These are phyloP conservation scores for Diaporthe ilicicola DNA, from an alignment of 2,329 filamentous ascomycete species.

Conservation along the genomic window DNA sequence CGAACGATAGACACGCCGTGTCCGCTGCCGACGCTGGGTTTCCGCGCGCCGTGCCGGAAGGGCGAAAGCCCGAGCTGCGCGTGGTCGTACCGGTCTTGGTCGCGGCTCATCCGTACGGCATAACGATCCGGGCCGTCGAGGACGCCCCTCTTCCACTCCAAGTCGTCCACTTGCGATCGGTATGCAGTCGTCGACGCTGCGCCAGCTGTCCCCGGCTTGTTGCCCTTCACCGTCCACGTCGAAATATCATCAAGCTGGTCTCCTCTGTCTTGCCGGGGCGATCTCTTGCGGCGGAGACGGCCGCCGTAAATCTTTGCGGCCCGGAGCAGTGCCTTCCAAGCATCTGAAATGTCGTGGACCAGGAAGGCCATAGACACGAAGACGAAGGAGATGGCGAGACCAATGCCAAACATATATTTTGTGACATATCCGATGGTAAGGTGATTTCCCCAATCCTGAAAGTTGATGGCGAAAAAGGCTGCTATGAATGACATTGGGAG, in stretches of 20 bases:
- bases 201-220: slow-evolving; percentile 29
- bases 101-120: slow-evolving; percentile 23
- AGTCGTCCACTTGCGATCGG: slow-evolving; percentile 8
- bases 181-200: slow-evolving; percentile 26
- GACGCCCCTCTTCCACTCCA: slow-evolving; percentile 27
- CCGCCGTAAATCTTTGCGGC: background rate
- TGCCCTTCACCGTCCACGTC: slow-evolving; percentile 3
- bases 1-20: slow-evolving; percentile 25
- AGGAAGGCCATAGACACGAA: slow-evolving; percentile 49
- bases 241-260: background rate
- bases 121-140: slow-evolving; percentile 20
- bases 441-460: slow-evolving; percentile 53
- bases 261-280: background rate
- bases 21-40: slow-evolving; percentile 32
- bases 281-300: background rate
- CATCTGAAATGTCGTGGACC: slow-evolving; percentile 44
- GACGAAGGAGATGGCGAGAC: slow-evolving; percentile 49
- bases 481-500: slow-evolving; percentile 54
- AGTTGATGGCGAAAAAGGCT: slow-evolving; percentile 53
- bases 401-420: slow-evolving; percentile 48
- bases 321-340: slow-evolving; percentile 26
- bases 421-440: slow-evolving; percentile 40
- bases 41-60: slow-evolving; percentile 28
- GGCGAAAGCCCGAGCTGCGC: slow-evolving; percentile 29
- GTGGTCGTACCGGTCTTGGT: slow-evolving; percentile 25